Base-by-base conservation (phyloP, 352 stramenopile genomes). In the Pythium sp. region DNA sequence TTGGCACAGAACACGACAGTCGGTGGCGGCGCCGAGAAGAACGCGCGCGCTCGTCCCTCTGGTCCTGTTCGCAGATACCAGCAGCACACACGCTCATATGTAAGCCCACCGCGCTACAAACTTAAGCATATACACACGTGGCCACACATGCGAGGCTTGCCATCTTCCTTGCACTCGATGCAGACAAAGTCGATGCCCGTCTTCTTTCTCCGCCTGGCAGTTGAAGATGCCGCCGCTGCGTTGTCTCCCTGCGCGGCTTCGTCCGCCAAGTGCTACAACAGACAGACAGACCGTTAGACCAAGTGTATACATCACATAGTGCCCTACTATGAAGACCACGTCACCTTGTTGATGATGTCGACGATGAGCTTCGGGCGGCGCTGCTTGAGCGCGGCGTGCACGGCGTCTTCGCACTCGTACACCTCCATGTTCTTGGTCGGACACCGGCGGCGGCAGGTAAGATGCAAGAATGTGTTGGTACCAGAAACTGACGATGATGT, bases 1-100 rank as follows among this genome's bases (percentile, higher is more conserved):
- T 94, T 94, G 43, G 87, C 87, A 57, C 87, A 94, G 55, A 94
- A 91, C 47, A 94, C 87, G 59, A 94, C 77, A 3, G 87, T 92
- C 63, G 86, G 85, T 9, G 87, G 87, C 5, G 87, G 87, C 43
- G 87, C 86, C 5, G 87, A 92, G 78, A 94, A 94, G 73, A 94
- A 94, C 22, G 84, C 87, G 32, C 87, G 84, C 8, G 87, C 87
- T 54, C 83, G 80, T 46, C 85, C 85, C 70, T 94, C 87, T 1
- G 86, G 83, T 6, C 87, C 86, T 94, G 24, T 32, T 3, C 36
- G 36, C 36, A 43, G 26, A n/a, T 11, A 46, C 15, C 47, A 28
- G 47, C 47, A 55, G 47, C 41, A n/a, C 41, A 12, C 24, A 34
- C 51, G 34, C 26, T 14, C 14, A 41, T 32, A 58, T 22, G 47